Base-by-base conservation (phyloP, 495 filamentous ascomycete genomes). In the Aspergillus homomorphus region DNA sequence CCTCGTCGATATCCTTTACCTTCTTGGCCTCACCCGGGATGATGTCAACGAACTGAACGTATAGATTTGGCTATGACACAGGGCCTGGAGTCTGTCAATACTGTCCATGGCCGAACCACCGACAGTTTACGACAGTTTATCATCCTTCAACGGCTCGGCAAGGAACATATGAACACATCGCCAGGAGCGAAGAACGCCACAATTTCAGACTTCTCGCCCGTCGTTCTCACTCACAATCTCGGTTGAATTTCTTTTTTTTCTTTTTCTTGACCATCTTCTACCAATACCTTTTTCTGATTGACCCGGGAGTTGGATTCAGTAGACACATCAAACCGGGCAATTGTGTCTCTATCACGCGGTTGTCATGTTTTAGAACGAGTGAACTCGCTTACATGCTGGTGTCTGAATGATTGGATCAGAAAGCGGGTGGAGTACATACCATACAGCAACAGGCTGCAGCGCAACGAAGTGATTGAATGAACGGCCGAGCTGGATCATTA, bases 1-100 rank as follows among this genome's bases (percentile, higher is more conserved):
- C 63, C 72, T 98, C 62, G 72, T 86, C 54, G 91, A 97, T 74
- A 69, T 98, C 59, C 80, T 96, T 51, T 88, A 94, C 73, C 70
- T 98, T 19, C 83, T 97, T 57, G 93, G 92, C 2, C 82, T 93
- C 52, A 85, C 78, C 4, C 80, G 80, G 53, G 80, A 85, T 61
- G 89, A 93, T 62, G 73, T 89, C 18, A 69, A 72, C 45, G 71
- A 82, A 66, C 70, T 88, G 54, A 62, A 58, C 52, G 56, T 62
- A 14, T 60, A 62, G 30, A n/a, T 38, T 38, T 14, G 33, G 33
- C 15, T 12, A 38, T 12, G 33, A 38, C 33, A 5, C 33, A 38
- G 15, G 33, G 33, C 33, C 33, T 38, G 33, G 33, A 38, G 33
- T 38, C 33, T 38, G 33, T 38, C 8, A 38, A 38, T 14, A 38